Evolutionary conservation across 495 filamentous ascomycete genomes (phyloP), one percentile per base, ranked within the genome.

Genomic region (Podospora tetraspora): DNA sequence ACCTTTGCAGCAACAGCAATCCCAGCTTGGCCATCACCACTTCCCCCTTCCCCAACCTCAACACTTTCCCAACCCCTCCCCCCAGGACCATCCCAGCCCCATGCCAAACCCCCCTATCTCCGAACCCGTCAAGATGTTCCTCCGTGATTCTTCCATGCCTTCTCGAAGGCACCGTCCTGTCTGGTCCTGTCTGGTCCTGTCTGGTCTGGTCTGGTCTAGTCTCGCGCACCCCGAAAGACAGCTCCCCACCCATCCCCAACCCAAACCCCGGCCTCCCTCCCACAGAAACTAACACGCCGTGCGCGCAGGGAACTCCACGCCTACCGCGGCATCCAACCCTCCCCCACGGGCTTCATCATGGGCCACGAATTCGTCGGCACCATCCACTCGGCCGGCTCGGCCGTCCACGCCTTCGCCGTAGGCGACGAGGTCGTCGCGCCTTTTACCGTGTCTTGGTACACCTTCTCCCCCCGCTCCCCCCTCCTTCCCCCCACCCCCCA

Each of bases 231-330:
- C 43, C 43, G 43, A 52, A n/a, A 52, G 43, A 52, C 37, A 43
- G 13, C 13, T 13, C 12, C 34, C 12, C 34, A 37, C 37, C 37
- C 21, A 22, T 43, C 61, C 29, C 24, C 32, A 10, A 30, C 27
- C n/a, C 24, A 24, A 1, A 1, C 24, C 24, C 24, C 3, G n/a
- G n/a, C n/a, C n/a, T n/a, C n/a, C n/a, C n/a, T n/a, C n/a, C n/a
- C n/a, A n/a, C n/a, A n/a, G n/a, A n/a, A n/a, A n/a, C n/a, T n/a
- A n/a, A n/a, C n/a, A n/a, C n/a, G n/a, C n/a, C n/a, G n/a, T n/a
- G n/a, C n/a, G n/a, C n/a, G n/a, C n/a, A 97, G 92, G 74, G 95
- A 97, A 71, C 84, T 99, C 59, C 95, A 99, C 79, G 87, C 90
- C 30, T 99, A 90, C 80, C 89, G 95, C 34, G 94, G 93, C 65